phyloP scores from a whole-genome alignment of 2,329 filamentous ascomycete genomes.

The Fusarium sambucinum region DNA sequence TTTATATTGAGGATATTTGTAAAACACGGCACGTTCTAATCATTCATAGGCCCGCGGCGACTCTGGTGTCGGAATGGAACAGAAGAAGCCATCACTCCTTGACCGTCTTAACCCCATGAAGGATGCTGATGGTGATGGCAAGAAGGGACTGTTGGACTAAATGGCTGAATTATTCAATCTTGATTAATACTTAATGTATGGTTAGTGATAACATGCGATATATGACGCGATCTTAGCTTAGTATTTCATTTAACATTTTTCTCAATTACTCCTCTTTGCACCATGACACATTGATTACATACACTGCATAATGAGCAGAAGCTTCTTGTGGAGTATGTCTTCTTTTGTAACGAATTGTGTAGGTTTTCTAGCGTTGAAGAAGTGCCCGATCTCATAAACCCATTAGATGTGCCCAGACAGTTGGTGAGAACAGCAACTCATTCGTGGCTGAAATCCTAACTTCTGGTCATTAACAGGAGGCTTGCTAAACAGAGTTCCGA shows the following conservation, averaged over 20 bases:
- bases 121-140: conserved; percentile 43
- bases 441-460: not conserved
- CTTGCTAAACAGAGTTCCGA: not conserved
- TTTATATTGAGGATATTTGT: fast-evolving
- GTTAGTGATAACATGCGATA: conserved; percentile 13
- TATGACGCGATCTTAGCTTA: conserved; percentile 4
- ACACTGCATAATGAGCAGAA: not conserved
- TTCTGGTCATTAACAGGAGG: not conserved
- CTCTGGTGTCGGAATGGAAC: conserved; percentile 24
- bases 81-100: conserved; percentile 39
- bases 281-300: not conserved
- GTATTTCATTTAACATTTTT: not conserved
- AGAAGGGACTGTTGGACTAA: conserved; percentile 41
- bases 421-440: no score
- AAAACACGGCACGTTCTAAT: not conserved
- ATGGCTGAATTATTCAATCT: not conserved
- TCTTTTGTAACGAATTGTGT: no score
- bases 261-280: not conserved
- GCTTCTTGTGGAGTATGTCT: not conserved
- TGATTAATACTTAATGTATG: conserved; percentile 12
- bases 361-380: no score
- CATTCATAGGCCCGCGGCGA: conserved; percentile 16
- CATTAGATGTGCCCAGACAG: not conserved
- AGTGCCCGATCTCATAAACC: not conserved
- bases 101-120: conserved; percentile 42